These are phyloP conservation scores for Xenoacremonium recifei DNA, from an alignment of 2,329 filamentous ascomycete species.

Conservation along the genomic window DNA sequence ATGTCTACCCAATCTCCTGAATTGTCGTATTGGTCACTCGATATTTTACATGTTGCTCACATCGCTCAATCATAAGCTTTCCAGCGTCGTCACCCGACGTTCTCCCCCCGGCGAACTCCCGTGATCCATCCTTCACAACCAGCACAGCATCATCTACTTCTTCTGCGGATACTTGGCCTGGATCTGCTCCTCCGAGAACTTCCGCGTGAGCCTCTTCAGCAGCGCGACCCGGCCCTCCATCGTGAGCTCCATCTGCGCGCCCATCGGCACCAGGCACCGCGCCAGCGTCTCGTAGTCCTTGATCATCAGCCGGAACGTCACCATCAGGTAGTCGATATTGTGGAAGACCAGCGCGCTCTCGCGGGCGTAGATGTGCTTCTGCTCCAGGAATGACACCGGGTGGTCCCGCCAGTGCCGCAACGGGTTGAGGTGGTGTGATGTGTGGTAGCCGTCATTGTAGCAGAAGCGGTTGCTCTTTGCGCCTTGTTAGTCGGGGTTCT, in stretches of 20 bases:
- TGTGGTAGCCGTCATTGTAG: constrained; percentile 83
- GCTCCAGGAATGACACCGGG: constrained; percentile 68
- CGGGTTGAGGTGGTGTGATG: constrained; percentile 77
- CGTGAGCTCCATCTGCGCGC: constrained; percentile 65
- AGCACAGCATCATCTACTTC: no score
- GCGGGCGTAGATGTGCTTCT: constrained; percentile 63
- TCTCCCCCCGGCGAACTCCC: no score
- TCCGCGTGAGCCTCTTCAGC: constrained; percentile 20
- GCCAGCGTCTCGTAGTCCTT: constrained; percentile 73
- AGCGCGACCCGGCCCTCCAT: constrained; percentile 39
- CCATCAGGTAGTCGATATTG: constrained; percentile 78
- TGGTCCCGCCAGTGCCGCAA: constrained; percentile 80
- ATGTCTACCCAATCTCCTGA: no score
- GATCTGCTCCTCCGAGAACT: constrained; percentile 24
- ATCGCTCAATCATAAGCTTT: no score
- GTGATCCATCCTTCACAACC: no score
- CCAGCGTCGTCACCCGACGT: no score
- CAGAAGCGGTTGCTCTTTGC: constrained; percentile 74
- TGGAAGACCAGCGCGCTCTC: constrained; percentile 75
- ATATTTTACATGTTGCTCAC: no score
- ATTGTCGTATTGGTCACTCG: no score
- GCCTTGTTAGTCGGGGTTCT: neutral
- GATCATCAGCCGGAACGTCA: constrained; percentile 64
- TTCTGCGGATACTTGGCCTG: constrained; percentile 12
- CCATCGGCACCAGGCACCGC: constrained; percentile 70